Conservation (phyloP, 257 asterid species). For the Verbena officinalis region DNA sequence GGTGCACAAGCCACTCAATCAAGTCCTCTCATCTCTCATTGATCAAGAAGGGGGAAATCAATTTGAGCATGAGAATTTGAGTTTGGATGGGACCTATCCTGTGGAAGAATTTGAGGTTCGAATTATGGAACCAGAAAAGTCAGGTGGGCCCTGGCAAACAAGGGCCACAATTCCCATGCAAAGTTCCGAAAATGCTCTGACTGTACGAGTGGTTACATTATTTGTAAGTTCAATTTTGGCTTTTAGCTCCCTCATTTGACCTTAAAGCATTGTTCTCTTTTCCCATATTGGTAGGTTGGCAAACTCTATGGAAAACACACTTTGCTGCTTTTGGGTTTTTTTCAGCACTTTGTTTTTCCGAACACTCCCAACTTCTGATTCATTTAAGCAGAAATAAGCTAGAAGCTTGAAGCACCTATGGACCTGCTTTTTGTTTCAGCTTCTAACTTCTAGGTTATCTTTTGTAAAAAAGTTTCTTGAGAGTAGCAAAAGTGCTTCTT, state of each 20-base stretch:
- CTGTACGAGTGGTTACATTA: slow-evolving; percentile 87
- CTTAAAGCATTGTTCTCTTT: not conserved
- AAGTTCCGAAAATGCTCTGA: slow-evolving; percentile 92
- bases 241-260: slow-evolving; percentile 29
- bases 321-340: no score
- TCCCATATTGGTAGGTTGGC: no score
- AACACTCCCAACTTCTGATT: no score
- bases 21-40: slow-evolving; percentile 82
- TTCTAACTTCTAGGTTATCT: no score
- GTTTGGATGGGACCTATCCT: slow-evolving; percentile 79
- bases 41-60: slow-evolving; percentile 97
- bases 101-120: slow-evolving; percentile 95
- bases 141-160: slow-evolving; percentile 89
- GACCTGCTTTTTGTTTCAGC: no score
- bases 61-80: slow-evolving; percentile 69
- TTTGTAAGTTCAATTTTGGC: slow-evolving; percentile 62
- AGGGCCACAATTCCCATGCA: slow-evolving; percentile 92
- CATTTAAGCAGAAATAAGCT: no score
- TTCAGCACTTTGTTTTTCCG: no score
- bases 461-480: no score
- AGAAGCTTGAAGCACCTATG: no score
- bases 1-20: slow-evolving; percentile 90
- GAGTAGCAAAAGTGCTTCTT: no score
- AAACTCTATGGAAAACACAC: no score
- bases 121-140: slow-evolving; percentile 87